phyloP scores from a whole-genome alignment of 495 filamentous ascomycete species.

The Stereocaulon alpinum region DNA sequence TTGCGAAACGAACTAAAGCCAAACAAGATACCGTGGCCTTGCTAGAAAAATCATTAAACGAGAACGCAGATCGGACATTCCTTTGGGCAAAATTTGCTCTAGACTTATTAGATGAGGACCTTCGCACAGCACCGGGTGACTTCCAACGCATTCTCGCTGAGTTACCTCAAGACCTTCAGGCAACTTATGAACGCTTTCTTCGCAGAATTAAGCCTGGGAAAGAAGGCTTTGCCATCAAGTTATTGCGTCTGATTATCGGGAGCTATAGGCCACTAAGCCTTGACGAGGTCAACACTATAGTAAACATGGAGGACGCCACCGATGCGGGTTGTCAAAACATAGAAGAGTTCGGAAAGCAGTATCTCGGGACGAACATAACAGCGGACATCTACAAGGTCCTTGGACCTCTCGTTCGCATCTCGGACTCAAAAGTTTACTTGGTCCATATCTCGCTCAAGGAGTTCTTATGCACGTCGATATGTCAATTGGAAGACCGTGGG shows the following conservation, averaged over 20 bases:
- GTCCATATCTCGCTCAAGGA: slow-evolving; percentile 11
- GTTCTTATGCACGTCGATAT: neutral
- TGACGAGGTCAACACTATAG: slow-evolving; percentile 3
- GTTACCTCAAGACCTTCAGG: slow-evolving; percentile 1
- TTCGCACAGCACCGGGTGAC: slow-evolving; percentile 2
- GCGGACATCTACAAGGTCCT: neutral
- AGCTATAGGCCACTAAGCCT: slow-evolving; percentile 2
- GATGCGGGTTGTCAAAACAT: neutral
- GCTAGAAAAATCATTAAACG: neutral
- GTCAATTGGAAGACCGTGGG: neutral
- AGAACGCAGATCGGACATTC: slow-evolving; percentile 10
- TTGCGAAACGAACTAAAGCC: neutral
- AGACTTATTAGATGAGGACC: slow-evolving; percentile 8
- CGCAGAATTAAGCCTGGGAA: neutral
- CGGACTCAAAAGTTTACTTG: slow-evolving; percentile 4
- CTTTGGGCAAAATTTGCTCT: slow-evolving; percentile 11
- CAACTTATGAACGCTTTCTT: slow-evolving; percentile 3
- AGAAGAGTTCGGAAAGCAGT: neutral
- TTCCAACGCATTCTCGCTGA: neutral
- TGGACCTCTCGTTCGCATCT: slow-evolving; percentile 2
- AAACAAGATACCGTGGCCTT: neutral
- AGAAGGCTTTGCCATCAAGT: neutral
- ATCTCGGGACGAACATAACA: slow-evolving; percentile 3
- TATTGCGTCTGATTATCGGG: neutral
- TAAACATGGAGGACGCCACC: neutral